phyloP scores from a whole-genome alignment of 306 rosid species.

The Quercus aquifolioides region DNA sequence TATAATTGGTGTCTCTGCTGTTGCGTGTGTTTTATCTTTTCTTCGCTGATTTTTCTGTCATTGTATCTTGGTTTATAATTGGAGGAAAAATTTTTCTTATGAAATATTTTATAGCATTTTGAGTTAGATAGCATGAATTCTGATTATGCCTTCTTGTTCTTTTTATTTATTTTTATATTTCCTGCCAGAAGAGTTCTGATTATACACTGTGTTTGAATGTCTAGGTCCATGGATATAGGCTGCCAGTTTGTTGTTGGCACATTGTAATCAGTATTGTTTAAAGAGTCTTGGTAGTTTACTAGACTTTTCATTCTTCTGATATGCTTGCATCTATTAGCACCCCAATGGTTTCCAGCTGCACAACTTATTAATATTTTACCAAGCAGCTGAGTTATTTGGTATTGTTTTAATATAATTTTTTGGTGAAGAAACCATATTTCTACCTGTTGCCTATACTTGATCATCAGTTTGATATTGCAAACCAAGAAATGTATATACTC shows the following conservation, averaged over 20 bases:
- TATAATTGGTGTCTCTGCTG: not conserved
- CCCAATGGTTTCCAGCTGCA: not conserved
- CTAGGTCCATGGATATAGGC: not conserved
- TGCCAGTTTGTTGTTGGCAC: not conserved
- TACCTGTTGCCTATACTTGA: not conserved
- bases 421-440: not conserved
- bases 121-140: not conserved
- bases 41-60: not conserved
- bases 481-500: not conserved
- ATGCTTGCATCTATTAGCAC: not conserved
- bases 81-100: not conserved
- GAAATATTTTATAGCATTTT: not conserved
- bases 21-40: not conserved
- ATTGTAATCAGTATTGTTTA: not conserved
- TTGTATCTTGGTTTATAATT: not conserved
- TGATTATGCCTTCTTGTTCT: not conserved
- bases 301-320: not conserved
- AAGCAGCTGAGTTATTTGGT: not conserved
- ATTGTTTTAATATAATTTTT: not conserved
- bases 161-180: too few species aligned
- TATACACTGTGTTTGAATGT: not conserved
- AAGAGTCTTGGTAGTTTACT: not conserved
- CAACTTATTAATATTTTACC: not conserved
- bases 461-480: conserved; percentile 9
- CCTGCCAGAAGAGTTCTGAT: too few species aligned